phyloP scores from a whole-genome alignment of 805 yeast species.

The Helenozyma rhizophorensis region DNA sequence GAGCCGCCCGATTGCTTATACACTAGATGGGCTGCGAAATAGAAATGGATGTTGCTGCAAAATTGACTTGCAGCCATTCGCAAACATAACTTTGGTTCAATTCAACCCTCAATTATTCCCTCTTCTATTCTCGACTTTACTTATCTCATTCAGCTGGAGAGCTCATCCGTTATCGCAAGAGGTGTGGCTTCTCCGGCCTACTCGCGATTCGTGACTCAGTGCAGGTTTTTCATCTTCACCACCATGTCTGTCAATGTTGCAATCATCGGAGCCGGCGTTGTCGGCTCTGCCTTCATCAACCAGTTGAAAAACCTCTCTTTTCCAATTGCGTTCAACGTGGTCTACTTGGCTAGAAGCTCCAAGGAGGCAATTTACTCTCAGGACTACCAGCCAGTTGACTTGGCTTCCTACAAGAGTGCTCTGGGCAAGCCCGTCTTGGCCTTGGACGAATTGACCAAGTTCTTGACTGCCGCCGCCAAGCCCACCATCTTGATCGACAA shows the following conservation, averaged over 20 bases:
- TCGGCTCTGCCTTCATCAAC: constrained; percentile 84
- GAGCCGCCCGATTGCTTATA: too few species aligned
- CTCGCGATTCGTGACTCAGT: background rate
- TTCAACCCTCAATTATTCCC: too few species aligned
- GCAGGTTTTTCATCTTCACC: background rate
- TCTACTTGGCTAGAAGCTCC: constrained; percentile 71
- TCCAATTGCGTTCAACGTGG: constrained; percentile 67
- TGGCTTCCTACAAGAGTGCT: constrained; percentile 53
- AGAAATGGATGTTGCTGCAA: too few species aligned
- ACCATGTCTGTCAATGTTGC: constrained; percentile 40
- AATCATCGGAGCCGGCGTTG: constrained; percentile 80
- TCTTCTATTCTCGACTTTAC: too few species aligned
- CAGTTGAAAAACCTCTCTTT: constrained; percentile 66
- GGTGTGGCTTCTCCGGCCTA: too few species aligned
- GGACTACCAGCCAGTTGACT: constrained; percentile 69
- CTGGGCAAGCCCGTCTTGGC: constrained; percentile 45
- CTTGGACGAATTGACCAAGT: constrained; percentile 55
- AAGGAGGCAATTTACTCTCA: constrained; percentile 61
- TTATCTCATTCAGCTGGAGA: too few species aligned
- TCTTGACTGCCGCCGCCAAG: constrained; percentile 56
- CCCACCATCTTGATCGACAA: constrained; percentile 91
- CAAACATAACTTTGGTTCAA: too few species aligned
- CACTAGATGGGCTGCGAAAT: too few species aligned
- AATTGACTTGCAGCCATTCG: too few species aligned
- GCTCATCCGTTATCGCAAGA: too few species aligned